Base-by-base conservation (phyloP, 345 rosid genomes). In the Rubroshorea leprosula region DNA sequence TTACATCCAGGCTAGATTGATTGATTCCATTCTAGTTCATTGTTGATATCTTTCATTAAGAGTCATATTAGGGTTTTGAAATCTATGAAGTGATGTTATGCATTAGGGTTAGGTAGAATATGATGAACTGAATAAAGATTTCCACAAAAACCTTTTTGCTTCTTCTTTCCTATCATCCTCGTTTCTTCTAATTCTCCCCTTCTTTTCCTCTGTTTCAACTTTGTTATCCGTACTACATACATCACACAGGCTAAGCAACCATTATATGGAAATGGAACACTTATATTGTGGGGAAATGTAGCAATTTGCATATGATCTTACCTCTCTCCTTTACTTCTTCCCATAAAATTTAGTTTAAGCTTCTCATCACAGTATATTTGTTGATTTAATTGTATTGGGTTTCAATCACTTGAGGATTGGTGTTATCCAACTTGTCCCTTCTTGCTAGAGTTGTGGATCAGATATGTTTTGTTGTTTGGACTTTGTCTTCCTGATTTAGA, bases 391-490 rank as follows among this genome's bases (percentile, higher is more conserved):
- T 13, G 12, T 35, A 13, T 35, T 6, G 41, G 7, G 41, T 35
- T 35, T 35, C 41, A 35, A 3, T 6, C 41, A 13, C 12, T 35
- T 35, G 41, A 35, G 41, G 12, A 35, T 35, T 8, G 7, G 41
- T 35, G 12, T 6, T 35, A 35, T 6, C 41, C 41, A 1, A 35
- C 54, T 43, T 22, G 52, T 24, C 19, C 56, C 53, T 51, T 57
- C 51, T 43, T 59, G 39, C 56, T 38, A n/a, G 54, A 59, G 15
- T 35, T 48, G 10, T 9, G 21, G 15, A 54, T 25, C 6, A 5
- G 29, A 55, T 45, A 26, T 26, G 46, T 25, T 22, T 63, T 56
- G n/a, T n/a, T n/a, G n/a, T n/a, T n/a, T n/a, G 12, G 12, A 35
- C 41, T 6, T 35, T 35, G 7, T 35, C 1, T 35, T 35, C 1